Evolutionary conservation across 768 basidiomycete genomes (phyloP).

Genomic region (Trametes villosa): DNA sequence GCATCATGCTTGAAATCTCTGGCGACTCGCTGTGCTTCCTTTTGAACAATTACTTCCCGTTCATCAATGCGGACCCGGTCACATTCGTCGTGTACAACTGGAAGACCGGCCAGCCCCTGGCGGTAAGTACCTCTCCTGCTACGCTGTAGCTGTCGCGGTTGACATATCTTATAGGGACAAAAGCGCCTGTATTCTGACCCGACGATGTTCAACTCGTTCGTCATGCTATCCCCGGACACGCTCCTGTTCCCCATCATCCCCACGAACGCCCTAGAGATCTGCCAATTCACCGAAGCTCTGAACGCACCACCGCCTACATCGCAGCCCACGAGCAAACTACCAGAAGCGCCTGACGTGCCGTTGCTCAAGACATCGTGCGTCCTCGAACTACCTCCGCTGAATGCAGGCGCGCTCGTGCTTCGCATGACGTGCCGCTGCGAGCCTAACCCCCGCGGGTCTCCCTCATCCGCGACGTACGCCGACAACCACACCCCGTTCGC

Average conservation of each 20-base stretch:
- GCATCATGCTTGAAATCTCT: slow-evolving; percentile 29
- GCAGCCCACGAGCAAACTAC: neutral
- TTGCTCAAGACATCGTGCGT: slow-evolving; percentile 19
- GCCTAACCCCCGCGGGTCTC: slow-evolving; percentile 27
- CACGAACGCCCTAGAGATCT: slow-evolving; percentile 30
- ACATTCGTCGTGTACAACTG: slow-evolving; percentile 29
- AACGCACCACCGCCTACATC: neutral
- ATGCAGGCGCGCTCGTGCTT: slow-evolving; percentile 17
- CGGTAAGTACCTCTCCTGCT: slow-evolving; percentile 24
- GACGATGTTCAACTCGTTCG: slow-evolving; percentile 30
- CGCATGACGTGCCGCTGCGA: slow-evolving; percentile 35
- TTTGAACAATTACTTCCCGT: slow-evolving; percentile 26
- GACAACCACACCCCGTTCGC: slow-evolving; percentile 23
- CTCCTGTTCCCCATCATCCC: slow-evolving; percentile 33
- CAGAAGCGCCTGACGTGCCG: neutral
- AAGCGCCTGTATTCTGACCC: slow-evolving; percentile 16
- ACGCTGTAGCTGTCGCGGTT: neutral
- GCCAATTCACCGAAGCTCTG: slow-evolving; percentile 13
- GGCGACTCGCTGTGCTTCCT: slow-evolving; percentile 28
- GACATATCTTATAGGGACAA: slow-evolving; percentile 5
- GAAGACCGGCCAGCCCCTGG: slow-evolving; percentile 31
- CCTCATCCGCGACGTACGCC: slow-evolving; percentile 2
- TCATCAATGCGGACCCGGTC: slow-evolving; percentile 8
- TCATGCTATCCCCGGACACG: slow-evolving; percentile 30
- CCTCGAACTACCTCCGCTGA: slow-evolving; percentile 27